phyloP scores from a whole-genome alignment of 768 basidiomycete species.

The Nevesoporus exiguus region DNA sequence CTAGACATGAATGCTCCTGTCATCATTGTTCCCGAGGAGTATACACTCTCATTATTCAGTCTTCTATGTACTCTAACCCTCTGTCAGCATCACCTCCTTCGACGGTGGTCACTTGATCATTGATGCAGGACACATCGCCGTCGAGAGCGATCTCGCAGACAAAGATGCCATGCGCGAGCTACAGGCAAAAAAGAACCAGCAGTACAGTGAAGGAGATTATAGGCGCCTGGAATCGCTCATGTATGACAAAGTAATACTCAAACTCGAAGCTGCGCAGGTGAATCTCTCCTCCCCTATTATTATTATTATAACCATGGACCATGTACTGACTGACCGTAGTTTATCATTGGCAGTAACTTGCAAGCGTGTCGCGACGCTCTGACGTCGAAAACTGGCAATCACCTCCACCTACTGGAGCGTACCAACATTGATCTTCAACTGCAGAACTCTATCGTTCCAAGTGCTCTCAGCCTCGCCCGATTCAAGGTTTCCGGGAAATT shows the following conservation, averaged over 20 bases:
- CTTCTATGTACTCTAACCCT: conserved; percentile 6
- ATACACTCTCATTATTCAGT: conserved; percentile 23
- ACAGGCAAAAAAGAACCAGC: conserved; percentile 75
- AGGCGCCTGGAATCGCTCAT: conserved; percentile 82
- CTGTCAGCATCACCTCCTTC: conserved; percentile 64
- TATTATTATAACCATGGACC: too few relatives aligned
- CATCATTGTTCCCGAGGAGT: conserved; percentile 97
- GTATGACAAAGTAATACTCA: conserved; percentile 88
- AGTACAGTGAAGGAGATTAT: conserved; percentile 87
- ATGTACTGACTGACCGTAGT: conserved; percentile 44
- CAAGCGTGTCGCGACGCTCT: conserved; percentile 81
- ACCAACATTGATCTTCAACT: conserved; percentile 87
- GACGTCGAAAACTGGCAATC: conserved; percentile 48
- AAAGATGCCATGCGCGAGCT: conserved; percentile 76
- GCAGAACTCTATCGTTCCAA: conserved; percentile 90
- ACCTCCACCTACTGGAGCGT: conserved; percentile 86
- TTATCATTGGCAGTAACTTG: conserved; percentile 83
- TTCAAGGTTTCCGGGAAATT: conserved; percentile 90
- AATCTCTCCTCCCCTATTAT: not conserved
- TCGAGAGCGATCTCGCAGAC: conserved; percentile 85
- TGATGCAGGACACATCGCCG: conserved; percentile 95
- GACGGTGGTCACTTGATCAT: conserved; percentile 84
- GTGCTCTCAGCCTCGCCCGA: conserved; percentile 73
- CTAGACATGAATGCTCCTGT: conserved; percentile 96
- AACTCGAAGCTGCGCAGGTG: conserved; percentile 88